Base-by-base conservation (phyloP, 1,284 basidiomycete species). In the Pseudozyma pruni region DNA sequence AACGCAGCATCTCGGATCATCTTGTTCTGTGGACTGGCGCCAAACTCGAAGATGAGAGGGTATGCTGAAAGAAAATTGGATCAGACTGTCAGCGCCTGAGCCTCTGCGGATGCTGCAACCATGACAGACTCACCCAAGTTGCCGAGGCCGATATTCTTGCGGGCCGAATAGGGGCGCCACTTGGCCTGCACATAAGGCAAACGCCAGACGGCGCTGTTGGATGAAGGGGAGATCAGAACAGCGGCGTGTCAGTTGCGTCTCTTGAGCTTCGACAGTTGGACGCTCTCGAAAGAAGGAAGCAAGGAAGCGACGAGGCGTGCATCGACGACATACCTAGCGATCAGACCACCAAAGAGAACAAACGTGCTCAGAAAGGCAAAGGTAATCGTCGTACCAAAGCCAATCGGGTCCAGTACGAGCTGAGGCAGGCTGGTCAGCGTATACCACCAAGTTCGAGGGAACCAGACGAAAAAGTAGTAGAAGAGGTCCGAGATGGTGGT, bases 31-130 rank as follows among this genome's bases (percentile, higher is more conserved):
- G 60, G 67, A 35, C 35, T 38, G 33, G 50, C 59, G 20, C 37
- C 51, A 43, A 80, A 76, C 34, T 79, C 57, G 35, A 83, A 83
- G 43, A 83, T 81, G 16, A 75, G 60, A 33, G 81, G 83, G 52
- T 83, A 83, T 2, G 74, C 83, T 81, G 47, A 25, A 38, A 17
- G 23, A 4, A 25, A 14, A 4, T 9, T 13, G 19, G 14, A 6
- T 37, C 11, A 1, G 16, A 19, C 14, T 11, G 53, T 45, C 43
- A 45, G 38, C n/a, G n/a, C 27, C 2, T 20, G 2, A 16, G 16
- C 16, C 19, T 29, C 1, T 3, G 7, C 10, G 8, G 3, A 9
- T 3, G 52, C 25, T 10, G 25, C 17, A 17, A 8, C 8, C 22
- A 11, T 5, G 8, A 27, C 16, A 19, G 1, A 50, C 53, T 17